Percentiles rank a stretch among this genome's conserved stretches.
Evolutionary conservation across 495 filamentous ascomycete genomes (phyloP).

Genomic region (Lophiostoma macrostomum): DNA sequence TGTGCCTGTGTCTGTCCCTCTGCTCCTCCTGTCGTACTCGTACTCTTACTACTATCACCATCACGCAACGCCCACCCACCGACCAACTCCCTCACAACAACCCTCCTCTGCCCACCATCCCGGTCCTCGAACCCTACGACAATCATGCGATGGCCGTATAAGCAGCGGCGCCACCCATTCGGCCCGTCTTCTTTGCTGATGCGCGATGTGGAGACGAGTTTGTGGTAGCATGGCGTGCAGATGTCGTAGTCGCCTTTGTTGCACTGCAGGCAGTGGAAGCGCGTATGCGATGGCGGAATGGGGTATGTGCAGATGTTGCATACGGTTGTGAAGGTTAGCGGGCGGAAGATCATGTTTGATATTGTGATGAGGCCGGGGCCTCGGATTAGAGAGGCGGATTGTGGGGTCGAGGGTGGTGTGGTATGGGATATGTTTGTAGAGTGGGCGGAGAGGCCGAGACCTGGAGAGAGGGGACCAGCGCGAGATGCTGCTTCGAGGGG

Average conservation of each 20-base stretch:
- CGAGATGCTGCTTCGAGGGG: constrained; percentile 6
- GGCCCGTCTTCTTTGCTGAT: constrained; percentile 72
- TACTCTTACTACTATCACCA: too few species aligned
- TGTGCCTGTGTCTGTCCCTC: too few species aligned
- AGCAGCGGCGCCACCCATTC: constrained; percentile 76
- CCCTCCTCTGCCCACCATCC: constrained; percentile 54
- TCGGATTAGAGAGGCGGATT: constrained; percentile 33
- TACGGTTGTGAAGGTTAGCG: constrained; percentile 63
- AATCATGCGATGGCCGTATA: constrained; percentile 77
- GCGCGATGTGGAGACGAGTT: constrained; percentile 55
- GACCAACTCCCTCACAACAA: constrained; percentile 64
- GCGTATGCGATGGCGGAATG: constrained; percentile 63
- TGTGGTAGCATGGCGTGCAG: constrained; percentile 71
- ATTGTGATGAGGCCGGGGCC: constrained; percentile 43
- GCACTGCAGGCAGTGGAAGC: constrained; percentile 73
- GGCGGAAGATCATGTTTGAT: constrained; percentile 43
- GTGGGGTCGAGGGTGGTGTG: constrained; percentile 29
- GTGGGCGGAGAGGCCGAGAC: constrained; percentile 4
- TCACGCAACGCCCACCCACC: constrained; percentile 64
- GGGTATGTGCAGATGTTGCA: constrained; percentile 72
- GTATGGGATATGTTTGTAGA: constrained; percentile 12
- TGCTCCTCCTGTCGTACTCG: too few species aligned
- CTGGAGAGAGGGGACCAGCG: constrained; percentile 5
- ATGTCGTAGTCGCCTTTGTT: constrained; percentile 79
- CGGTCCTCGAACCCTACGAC: constrained; percentile 69